Percentiles rank a stretch among this genome's conserved stretches.
Conservation (phyloP, 1,284 basidiomycete genomes). For the Neonothopanus nambi region DNA sequence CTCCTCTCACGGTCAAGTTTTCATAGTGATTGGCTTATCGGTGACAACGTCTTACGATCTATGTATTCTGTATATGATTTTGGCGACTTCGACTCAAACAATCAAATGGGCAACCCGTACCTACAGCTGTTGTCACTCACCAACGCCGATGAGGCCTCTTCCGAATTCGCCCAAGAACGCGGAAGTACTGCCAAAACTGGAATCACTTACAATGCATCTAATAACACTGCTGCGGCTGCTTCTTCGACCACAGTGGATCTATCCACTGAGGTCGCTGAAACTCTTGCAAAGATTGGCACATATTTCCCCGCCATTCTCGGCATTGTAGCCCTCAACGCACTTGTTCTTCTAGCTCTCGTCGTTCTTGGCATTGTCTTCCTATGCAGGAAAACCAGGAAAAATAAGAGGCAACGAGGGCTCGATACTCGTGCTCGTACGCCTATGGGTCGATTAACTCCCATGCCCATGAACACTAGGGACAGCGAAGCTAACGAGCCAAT, state of each 20-base stretch:
- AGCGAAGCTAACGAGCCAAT: constrained; percentile 37
- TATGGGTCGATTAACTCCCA: constrained; percentile 54
- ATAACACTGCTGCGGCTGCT: constrained; percentile 42
- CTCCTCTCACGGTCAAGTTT: constrained; percentile 12
- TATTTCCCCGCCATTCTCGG: constrained; percentile 71
- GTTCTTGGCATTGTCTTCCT: constrained; percentile 51
- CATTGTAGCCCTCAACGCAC: constrained; percentile 70
- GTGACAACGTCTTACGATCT: constrained; percentile 81
- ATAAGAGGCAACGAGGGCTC: constrained; percentile 25
- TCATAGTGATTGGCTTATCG: constrained; percentile 75
- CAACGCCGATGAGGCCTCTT: constrained; percentile 66
- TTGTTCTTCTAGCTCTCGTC: constrained; percentile 59
- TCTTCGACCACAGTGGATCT: constrained; percentile 48
- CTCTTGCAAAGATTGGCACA: constrained; percentile 57
- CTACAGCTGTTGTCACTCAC: constrained; percentile 70
- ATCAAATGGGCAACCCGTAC: constrained; percentile 71
- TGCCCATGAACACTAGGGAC: constrained; percentile 41
- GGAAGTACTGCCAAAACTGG: constrained; percentile 63
- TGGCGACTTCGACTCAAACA: constrained; percentile 69
- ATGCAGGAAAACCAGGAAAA: constrained; percentile 43
- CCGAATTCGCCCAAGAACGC: constrained; percentile 64
- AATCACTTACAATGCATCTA: constrained; percentile 65
- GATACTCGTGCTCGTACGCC: constrained; percentile 34
- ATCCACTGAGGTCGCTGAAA: constrained; percentile 54
- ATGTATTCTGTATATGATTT: constrained; percentile 86